Conservation (phyloP, 352 stramenopile species). For the Phytophthora lateralis region DNA sequence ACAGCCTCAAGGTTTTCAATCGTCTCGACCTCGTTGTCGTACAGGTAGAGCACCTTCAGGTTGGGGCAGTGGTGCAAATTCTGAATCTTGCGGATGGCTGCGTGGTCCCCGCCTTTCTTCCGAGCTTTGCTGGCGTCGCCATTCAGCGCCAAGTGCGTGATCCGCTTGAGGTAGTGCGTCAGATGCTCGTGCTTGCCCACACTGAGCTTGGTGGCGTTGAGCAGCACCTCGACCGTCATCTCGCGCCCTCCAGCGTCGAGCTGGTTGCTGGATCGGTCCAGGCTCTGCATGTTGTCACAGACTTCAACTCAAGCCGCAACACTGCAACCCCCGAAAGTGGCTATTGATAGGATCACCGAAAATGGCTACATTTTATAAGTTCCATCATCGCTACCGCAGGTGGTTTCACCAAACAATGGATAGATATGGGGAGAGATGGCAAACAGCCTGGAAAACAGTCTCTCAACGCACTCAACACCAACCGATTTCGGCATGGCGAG, state of each 20-base stretch:
- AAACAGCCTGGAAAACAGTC: background rate
- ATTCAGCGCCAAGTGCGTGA: conserved; percentile 75
- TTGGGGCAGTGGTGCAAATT: conserved; percentile 69
- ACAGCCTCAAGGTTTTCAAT: conserved; percentile 64
- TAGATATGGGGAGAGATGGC: conserved; percentile 5
- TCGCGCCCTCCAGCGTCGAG: conserved; percentile 32
- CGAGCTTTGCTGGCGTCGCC: conserved; percentile 45
- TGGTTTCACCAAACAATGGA: conserved; percentile 4
- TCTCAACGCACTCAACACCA: background rate
- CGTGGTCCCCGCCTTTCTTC: conserved; percentile 7
- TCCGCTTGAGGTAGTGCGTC: conserved; percentile 71
- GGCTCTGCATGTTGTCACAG: conserved; percentile 12
- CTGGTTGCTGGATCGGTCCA: conserved; percentile 19
- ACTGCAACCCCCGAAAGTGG: background rate
- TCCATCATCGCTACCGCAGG: background rate
- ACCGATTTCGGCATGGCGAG: background rate
- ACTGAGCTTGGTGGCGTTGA: conserved; percentile 69
- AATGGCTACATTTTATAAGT: background rate
- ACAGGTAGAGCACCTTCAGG: conserved; percentile 79
- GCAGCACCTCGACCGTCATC: conserved; percentile 64
- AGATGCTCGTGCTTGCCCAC: conserved; percentile 69
- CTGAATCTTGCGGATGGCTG: conserved; percentile 50
- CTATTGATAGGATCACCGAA: conserved; percentile 9
- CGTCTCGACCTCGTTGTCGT: conserved; percentile 69
- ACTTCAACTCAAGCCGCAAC: conserved; percentile 20